phyloP scores from a whole-genome alignment of 345 rosid species.

The Psidium friedrichsthalianum region DNA sequence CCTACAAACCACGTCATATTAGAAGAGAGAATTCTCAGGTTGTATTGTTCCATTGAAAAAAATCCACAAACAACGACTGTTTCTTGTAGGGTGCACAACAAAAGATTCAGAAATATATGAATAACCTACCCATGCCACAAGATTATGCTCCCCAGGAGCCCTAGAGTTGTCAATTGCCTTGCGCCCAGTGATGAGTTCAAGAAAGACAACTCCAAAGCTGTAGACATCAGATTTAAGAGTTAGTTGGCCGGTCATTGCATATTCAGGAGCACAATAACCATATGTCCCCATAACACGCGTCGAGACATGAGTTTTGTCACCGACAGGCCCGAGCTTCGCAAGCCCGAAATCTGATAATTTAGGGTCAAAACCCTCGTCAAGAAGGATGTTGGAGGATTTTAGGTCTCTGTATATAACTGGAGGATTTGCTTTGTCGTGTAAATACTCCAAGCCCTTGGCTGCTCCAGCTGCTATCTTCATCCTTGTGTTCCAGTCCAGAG shows the following conservation, averaged over 20 bases:
- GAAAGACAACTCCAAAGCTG: slow-evolving; percentile 95
- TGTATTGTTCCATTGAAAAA: not conserved
- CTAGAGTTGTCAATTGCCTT: slow-evolving; percentile 85
- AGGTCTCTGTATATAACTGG: slow-evolving; percentile 95
- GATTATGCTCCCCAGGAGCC: slow-evolving; percentile 84
- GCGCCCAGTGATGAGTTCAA: slow-evolving; percentile 92
- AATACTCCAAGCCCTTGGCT: slow-evolving; percentile 89
- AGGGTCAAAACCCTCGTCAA: slow-evolving; percentile 82
- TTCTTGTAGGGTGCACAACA: not conserved
- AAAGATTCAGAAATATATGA: slow-evolving; percentile 1
- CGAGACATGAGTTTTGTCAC: slow-evolving; percentile 96
- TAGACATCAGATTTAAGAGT: slow-evolving; percentile 93
- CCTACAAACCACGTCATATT: slow-evolving; percentile 27
- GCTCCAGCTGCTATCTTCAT: slow-evolving; percentile 99
- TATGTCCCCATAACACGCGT: slow-evolving; percentile 99
- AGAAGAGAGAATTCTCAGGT: not conserved
- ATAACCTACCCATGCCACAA: slow-evolving; percentile 84
- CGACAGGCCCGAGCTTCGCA: slow-evolving; percentile 95
- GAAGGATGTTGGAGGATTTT: slow-evolving; percentile 91
- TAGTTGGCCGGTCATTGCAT: slow-evolving; percentile 98
- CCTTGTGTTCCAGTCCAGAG: slow-evolving; percentile 92
- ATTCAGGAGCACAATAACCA: slow-evolving; percentile 98
- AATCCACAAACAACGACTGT: not conserved
- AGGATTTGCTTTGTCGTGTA: slow-evolving; percentile 94
- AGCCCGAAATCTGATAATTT: slow-evolving; percentile 95